Base-by-base conservation (phyloP, 2,329 filamentous ascomycete species). In the Hymenotorrendiella dingleyae region DNA sequence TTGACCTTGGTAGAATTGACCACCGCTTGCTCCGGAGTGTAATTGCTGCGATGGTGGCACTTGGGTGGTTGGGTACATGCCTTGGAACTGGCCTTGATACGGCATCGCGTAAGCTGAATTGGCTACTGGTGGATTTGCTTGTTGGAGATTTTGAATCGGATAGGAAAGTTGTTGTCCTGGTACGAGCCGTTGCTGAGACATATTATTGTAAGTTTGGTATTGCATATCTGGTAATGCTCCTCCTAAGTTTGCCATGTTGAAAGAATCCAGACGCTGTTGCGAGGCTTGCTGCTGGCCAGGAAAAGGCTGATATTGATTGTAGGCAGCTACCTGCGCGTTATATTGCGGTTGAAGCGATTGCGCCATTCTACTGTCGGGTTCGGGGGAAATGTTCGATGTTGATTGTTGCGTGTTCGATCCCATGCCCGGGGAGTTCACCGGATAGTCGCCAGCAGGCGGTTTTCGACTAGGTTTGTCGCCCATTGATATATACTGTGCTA, bases 1-100 rank as follows among this genome's bases (percentile, higher is more conserved):
- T 22, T 54, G 55, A 30, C 36, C 36, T 29, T 48, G 46, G 40
- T 59, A 61, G 22, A 54, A 55, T 20, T 59, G 58, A 40, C 30
- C 45, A n/a, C 47, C 46, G 21, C 37, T 23, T 9, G 32, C 23
- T 19, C 47, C 45, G 3, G 48, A 23, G 29, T 52, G 49, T 10
- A 44, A 24, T 43, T 49, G 50, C 12, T 46, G 41, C 14, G 46
- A 34, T 22, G 50, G 46, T 20, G 47, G 36, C 7, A 37, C 43
- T 17, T 56, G 50, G 7, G 37, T 42, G 23, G 47, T 32, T 9
- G 46, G 26, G 40, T 60, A 61, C 19, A 54, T 46, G 20, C 49
- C 50, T 40, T 46, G 50, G 19, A 52, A 57, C 37, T 55, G 55
- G 16, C 36, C 39, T 34, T 57, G 58, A 36, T 55, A 60, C 19